Evolutionary conservation across 2,329 filamentous ascomycete species (phyloP).

Genomic region (Arthrobotrys sinensis): DNA sequence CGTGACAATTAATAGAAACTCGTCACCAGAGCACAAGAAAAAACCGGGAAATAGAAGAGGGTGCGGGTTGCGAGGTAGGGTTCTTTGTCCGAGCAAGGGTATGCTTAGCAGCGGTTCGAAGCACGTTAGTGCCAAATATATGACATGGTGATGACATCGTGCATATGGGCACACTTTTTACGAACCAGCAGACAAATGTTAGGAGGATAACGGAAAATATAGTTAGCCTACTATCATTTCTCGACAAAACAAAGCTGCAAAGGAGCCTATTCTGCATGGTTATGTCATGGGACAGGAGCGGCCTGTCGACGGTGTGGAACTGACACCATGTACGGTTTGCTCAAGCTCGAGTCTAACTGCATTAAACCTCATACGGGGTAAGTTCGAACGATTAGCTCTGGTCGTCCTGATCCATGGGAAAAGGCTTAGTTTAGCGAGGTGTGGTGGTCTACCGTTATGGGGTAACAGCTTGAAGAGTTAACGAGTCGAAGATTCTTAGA

Average conservation of each 20-base stretch:
- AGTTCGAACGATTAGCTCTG: conserved; percentile 7
- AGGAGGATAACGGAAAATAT: conserved; percentile 26
- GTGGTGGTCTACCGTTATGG: conserved; percentile 1
- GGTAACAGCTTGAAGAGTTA: not conserved
- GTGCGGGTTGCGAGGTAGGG: conserved; percentile 41
- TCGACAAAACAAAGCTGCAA: not conserved
- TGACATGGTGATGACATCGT: conserved; percentile 56
- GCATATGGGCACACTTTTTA: conserved; percentile 12
- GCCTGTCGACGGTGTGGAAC: conserved; percentile 27
- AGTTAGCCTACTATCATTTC: conserved; percentile 30
- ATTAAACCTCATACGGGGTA: conserved; percentile 13
- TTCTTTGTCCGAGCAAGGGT: conserved; percentile 47
- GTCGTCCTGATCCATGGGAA: conserved; percentile 43
- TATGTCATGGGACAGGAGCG: conserved; percentile 50
- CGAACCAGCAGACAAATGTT: conserved; percentile 1
- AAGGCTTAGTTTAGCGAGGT: conserved; percentile 44
- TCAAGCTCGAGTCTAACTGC: conserved; percentile 22
- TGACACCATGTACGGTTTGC: conserved; percentile 34
- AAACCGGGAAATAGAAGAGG: conserved; percentile 47
- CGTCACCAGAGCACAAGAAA: conserved; percentile 40
- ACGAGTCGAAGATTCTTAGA: conserved; percentile 2
- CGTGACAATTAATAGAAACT: conserved; percentile 56
- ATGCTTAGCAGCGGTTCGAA: conserved; percentile 39
- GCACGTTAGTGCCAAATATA: conserved; percentile 57
- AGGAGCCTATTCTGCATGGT: conserved; percentile 34